Conservation (phyloP, 352 stramenopile genomes). For the Thraustochytrium striatum region DNA sequence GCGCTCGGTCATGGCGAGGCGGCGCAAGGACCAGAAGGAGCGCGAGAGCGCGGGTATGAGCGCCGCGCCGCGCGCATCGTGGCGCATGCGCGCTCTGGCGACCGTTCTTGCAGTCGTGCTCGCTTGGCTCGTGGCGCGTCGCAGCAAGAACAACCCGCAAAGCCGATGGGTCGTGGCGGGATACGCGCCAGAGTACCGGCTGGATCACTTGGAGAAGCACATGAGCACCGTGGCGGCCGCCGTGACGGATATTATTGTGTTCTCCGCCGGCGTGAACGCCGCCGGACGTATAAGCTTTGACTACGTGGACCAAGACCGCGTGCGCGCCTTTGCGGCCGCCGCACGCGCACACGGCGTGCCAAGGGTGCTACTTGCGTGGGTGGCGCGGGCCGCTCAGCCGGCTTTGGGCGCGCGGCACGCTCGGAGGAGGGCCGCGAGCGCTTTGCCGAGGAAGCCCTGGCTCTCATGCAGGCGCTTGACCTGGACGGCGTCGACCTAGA, state of each 20-base stretch:
- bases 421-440: neutral
- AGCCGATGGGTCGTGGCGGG: neutral
- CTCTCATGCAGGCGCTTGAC: neutral
- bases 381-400: constrained; percentile 11
- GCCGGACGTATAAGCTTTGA: neutral
- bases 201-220: neutral
- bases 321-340: neutral
- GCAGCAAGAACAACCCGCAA: neutral
- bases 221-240: neutral
- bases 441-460: neutral
- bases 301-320: neutral
- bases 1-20: no score
- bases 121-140: neutral
- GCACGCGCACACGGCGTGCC: neutral
- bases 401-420: neutral
- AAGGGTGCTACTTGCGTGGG: constrained; percentile 10
- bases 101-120: no score
- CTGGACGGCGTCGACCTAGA: constrained; percentile 33
- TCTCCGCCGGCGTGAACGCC: neutral
- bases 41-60: neutral
- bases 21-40: neutral
- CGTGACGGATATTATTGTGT: constrained; percentile 14
- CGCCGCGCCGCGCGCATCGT: neutral
- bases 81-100: no score
- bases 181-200: constrained; percentile 34